Percentiles rank a stretch among this genome's conserved stretches.
Evolutionary conservation across 495 filamentous ascomycete species (phyloP).

Genomic region (Aeminium ludgeri): DNA sequence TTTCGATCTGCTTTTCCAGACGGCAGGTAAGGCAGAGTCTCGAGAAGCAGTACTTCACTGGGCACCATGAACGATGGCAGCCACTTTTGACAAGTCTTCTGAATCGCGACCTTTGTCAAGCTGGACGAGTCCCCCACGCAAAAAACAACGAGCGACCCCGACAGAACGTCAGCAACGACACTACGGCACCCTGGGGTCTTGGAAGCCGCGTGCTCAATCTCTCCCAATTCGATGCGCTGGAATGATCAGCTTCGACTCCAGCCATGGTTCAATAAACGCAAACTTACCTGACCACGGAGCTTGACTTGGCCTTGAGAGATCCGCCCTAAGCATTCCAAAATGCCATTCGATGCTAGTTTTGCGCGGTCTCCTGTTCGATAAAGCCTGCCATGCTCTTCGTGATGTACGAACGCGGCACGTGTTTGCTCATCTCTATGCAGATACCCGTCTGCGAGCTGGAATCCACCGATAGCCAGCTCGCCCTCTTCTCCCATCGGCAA

Average conservation of each 20-base stretch:
- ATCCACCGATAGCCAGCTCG: slow-evolving; percentile 68
- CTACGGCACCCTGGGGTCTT: slow-evolving; percentile 34
- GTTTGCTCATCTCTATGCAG: slow-evolving; percentile 71
- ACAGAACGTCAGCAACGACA: slow-evolving; percentile 43
- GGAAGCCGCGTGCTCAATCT: slow-evolving; percentile 55
- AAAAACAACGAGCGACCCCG: slow-evolving; percentile 48
- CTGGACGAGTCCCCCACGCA: slow-evolving; percentile 30
- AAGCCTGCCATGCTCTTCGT: slow-evolving; percentile 36
- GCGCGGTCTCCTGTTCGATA: slow-evolving; percentile 83
- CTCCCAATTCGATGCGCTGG: slow-evolving; percentile 60
- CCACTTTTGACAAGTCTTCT: slow-evolving; percentile 47
- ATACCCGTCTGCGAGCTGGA: slow-evolving; percentile 64
- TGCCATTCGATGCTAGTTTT: slow-evolving; percentile 46
- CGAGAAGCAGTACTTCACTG: slow-evolving; percentile 42
- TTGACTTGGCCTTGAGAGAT: slow-evolving; percentile 67
- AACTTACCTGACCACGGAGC: slow-evolving; percentile 45
- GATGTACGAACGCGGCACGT: slow-evolving; percentile 45
- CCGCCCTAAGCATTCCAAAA: slow-evolving; percentile 67
- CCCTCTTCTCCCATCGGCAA: slow-evolving; percentile 52
- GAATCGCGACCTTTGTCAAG: slow-evolving; percentile 26
- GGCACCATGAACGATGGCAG: slow-evolving; percentile 67
- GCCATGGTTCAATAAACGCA: neutral
- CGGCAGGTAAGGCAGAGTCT: slow-evolving; percentile 49
- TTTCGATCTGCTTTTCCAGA: slow-evolving; percentile 66
- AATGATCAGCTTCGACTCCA: neutral